Percentiles rank a stretch among this genome's conserved stretches.
Conservation (phyloP, 345 rosid genomes). For the Boechera divaricarpa region DNA sequence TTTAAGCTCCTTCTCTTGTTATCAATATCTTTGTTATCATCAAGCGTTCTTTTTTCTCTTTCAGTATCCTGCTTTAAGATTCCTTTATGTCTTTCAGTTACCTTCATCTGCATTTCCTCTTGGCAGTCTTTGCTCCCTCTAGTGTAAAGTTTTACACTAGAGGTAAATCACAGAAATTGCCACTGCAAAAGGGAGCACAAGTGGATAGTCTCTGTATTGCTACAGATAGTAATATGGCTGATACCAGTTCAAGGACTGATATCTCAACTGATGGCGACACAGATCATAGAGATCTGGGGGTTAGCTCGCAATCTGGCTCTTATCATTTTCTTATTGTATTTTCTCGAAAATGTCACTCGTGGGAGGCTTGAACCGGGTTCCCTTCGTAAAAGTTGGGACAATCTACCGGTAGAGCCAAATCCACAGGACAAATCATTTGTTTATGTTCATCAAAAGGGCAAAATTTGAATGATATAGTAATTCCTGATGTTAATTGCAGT, state of each 20-base stretch:
- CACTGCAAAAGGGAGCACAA: slow-evolving; percentile 50
- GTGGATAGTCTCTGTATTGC: slow-evolving; percentile 51
- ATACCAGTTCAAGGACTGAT: slow-evolving; percentile 88
- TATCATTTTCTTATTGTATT: slow-evolving; percentile 33
- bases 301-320: slow-evolving; percentile 46
- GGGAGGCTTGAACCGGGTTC: slow-evolving; percentile 31
- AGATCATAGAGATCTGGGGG: slow-evolving; percentile 84
- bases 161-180: slow-evolving; percentile 18
- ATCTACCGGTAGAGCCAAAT: slow-evolving; percentile 22
- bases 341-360: slow-evolving; percentile 36
- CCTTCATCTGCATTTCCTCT: slow-evolving; percentile 11
- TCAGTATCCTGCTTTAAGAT: slow-evolving; percentile 11
- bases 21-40: not conserved
- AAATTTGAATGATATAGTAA: not conserved
- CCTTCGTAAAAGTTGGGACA: slow-evolving; percentile 29
- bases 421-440: slow-evolving; percentile 12
- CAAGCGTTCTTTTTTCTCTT: not conserved
- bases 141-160: slow-evolving; percentile 28
- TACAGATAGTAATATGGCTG: slow-evolving; percentile 67
- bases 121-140: slow-evolving; percentile 29
- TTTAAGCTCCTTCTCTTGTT: not conserved
- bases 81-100: slow-evolving; percentile 12
- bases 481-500: slow-evolving; percentile 53
- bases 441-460: not conserved
- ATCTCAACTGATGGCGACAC: slow-evolving; percentile 82